These are phyloP conservation scores for Exophiala dermatitidis DNA, from an alignment of 2,329 filamentous ascomycete species.

Conservation along the genomic window DNA sequence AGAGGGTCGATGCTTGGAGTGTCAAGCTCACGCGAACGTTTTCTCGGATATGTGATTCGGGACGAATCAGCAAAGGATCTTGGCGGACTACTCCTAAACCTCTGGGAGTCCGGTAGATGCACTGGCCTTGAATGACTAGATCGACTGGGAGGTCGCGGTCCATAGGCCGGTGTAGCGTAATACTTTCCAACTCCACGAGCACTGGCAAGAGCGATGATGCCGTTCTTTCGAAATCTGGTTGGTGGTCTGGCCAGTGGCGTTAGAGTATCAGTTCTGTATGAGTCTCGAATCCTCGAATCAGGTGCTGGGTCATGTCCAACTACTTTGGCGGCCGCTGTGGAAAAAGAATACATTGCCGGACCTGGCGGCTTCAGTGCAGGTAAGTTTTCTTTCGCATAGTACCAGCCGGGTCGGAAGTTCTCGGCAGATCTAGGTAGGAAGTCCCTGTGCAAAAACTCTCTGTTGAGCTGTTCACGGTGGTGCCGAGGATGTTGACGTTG, in stretches of 20 bases:
- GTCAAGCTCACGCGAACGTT: slow-evolving; percentile 15
- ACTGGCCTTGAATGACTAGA: slow-evolving; percentile 2
- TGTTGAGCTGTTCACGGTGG: slow-evolving; percentile 2
- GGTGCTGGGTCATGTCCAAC: slow-evolving; percentile 22
- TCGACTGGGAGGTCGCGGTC: slow-evolving; percentile 6
- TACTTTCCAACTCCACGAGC: slow-evolving; percentile 20
- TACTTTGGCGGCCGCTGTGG: slow-evolving; percentile 25
- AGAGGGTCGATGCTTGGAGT: slow-evolving; percentile 3
- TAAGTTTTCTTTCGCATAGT: slow-evolving; percentile 18
- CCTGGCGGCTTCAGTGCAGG: slow-evolving; percentile 1
- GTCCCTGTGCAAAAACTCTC: not conserved
- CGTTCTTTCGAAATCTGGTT: slow-evolving; percentile 24
- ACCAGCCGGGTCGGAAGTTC: slow-evolving; percentile 27
- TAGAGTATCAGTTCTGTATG: slow-evolving; percentile 27
- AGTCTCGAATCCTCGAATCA: slow-evolving; percentile 26
- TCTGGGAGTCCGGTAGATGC: slow-evolving; percentile 5
- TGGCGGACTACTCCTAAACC: slow-evolving; percentile 26
- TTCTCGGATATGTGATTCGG: slow-evolving; percentile 6
- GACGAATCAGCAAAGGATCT: slow-evolving; percentile 5
- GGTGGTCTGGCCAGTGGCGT: slow-evolving; percentile 24
- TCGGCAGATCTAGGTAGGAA: slow-evolving; percentile 11
- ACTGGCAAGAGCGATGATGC: slow-evolving; percentile 21
- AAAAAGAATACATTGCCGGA: slow-evolving; percentile 23
- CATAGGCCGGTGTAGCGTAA: slow-evolving; percentile 13
- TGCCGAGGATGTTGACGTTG: slow-evolving; percentile 1